Evolutionary conservation across 176 grass and related monocot genomes (phyloP).

Genomic region (Rhipidocladum racemiflorum): DNA sequence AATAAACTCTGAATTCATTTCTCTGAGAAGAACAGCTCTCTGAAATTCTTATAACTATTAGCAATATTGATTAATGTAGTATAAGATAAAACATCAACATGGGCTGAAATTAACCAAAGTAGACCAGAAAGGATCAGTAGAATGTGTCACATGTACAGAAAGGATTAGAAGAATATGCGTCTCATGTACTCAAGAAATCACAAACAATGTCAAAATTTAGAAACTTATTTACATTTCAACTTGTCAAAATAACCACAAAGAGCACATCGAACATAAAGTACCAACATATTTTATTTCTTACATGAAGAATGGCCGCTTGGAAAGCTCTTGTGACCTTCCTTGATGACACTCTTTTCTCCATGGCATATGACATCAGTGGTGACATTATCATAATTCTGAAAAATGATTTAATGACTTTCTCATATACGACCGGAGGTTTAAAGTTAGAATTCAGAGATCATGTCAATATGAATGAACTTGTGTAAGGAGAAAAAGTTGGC

Average conservation of each 20-base stretch:
- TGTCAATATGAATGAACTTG: not conserved
- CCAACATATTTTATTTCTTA: slow-evolving; percentile 19
- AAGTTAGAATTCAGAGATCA: not conserved
- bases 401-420: not conserved
- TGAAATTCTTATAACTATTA: not conserved
- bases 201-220: not conserved
- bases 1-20: not conserved
- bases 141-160: not conserved
- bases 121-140: not conserved
- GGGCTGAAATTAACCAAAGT: not conserved
- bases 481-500: not conserved
- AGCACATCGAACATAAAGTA: not conserved
- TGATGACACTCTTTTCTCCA: slow-evolving; percentile 51
- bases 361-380: slow-evolving; percentile 59
- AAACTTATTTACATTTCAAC: not conserved
- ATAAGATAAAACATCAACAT: not conserved
- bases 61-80: not conserved
- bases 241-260: slow-evolving; percentile 6
- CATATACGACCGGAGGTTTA: not conserved
- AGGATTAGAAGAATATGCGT: slow-evolving; percentile 1
- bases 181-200: not conserved
- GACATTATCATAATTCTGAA: slow-evolving; percentile 52
- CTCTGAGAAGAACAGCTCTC: not conserved
- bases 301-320: slow-evolving; percentile 69
- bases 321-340: slow-evolving; percentile 73